Percentiles rank a stretch among this genome's conserved stretches.
These are phyloP conservation scores for Stagonosporopsis chrysanthemi DNA, from an alignment of 2,329 filamentous ascomycete genomes.

Conservation along the genomic window DNA sequence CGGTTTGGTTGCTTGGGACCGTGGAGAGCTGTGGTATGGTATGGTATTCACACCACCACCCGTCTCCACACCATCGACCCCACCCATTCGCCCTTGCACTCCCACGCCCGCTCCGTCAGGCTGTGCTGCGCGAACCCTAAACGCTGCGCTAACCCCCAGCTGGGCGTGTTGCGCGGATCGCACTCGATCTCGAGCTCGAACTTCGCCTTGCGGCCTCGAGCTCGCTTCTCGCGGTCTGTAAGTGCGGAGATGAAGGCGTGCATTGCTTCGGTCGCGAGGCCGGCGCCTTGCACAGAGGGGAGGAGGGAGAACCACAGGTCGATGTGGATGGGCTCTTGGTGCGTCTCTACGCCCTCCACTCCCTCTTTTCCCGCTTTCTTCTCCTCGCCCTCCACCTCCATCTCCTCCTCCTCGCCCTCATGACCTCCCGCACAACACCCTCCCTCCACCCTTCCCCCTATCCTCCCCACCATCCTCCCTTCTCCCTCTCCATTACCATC, in stretches of 20 bases:
- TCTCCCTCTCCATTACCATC: too few species aligned
- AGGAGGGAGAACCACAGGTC: constrained; percentile 45
- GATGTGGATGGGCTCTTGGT: constrained; percentile 16
- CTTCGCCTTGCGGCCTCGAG: not conserved
- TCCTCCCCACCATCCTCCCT: constrained; percentile 37
- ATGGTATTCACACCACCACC: too few species aligned
- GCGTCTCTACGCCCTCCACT: too few species aligned
- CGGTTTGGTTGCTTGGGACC: too few species aligned
- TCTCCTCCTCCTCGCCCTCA: not conserved
- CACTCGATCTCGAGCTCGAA: constrained; percentile 46
- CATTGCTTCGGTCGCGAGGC: constrained; percentile 45
- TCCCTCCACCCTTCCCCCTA: constrained; percentile 22
- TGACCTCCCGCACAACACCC: not conserved
- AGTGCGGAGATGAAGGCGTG: constrained; percentile 34
- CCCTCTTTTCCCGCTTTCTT: not conserved
- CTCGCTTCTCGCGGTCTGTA: constrained; percentile 14
- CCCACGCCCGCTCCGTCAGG: constrained; percentile 34
- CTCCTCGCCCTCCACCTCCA: not conserved
- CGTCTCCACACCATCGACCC: constrained; percentile 39
- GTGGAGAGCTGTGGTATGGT: too few species aligned
- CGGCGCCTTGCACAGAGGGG: constrained; percentile 33
- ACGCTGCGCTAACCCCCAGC: constrained; percentile 41
- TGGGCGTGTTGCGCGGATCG: constrained; percentile 43
- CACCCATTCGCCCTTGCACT: constrained; percentile 47
- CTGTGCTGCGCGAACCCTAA: constrained; percentile 40